Evolutionary conservation across 495 filamentous ascomycete species (phyloP).

Genomic region (Endocarpon pusillum): DNA sequence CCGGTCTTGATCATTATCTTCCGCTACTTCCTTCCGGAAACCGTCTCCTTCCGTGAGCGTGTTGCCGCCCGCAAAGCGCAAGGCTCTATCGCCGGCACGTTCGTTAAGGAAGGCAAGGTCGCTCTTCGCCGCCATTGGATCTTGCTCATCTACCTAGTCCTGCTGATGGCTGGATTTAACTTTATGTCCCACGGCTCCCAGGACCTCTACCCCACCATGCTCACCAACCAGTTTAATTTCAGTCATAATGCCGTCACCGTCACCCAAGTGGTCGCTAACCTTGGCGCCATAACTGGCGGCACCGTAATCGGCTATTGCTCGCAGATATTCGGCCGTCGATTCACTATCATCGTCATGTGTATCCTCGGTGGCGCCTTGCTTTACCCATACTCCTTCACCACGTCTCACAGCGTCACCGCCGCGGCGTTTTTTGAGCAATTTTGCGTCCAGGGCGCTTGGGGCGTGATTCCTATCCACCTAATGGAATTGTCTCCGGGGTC

Average conservation of each 20-base stretch:
- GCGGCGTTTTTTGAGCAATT: constrained; percentile 88
- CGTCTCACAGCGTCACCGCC: constrained; percentile 44
- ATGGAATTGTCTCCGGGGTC: constrained; percentile 73
- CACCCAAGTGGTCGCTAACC: constrained; percentile 71
- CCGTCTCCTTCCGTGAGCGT: constrained; percentile 45
- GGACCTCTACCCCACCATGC: constrained; percentile 78
- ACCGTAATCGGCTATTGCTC: constrained; percentile 58
- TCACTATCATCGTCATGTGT: constrained; percentile 62
- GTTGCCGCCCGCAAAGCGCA: constrained; percentile 36
- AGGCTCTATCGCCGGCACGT: constrained; percentile 38
- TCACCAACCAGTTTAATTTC: constrained; percentile 63
- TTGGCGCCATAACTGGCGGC: constrained; percentile 67
- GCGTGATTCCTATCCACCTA: constrained; percentile 67
- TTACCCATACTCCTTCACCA: constrained; percentile 67
- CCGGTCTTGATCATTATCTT: constrained; percentile 69
- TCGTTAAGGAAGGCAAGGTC: constrained; percentile 58
- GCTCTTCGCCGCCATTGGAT: constrained; percentile 65
- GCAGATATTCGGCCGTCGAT: constrained; percentile 68
- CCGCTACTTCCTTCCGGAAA: constrained; percentile 64
- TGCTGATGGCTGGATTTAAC: constrained; percentile 83
- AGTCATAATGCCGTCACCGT: constrained; percentile 54
- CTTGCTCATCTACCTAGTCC: constrained; percentile 58
- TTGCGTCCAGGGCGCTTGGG: constrained; percentile 77
- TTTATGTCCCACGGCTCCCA: constrained; percentile 91
- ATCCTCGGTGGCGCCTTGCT: constrained; percentile 62